Evolutionary conservation across 2,329 filamentous ascomycete genomes (phyloP).

Genomic region (Colletotrichum viniferum): DNA sequence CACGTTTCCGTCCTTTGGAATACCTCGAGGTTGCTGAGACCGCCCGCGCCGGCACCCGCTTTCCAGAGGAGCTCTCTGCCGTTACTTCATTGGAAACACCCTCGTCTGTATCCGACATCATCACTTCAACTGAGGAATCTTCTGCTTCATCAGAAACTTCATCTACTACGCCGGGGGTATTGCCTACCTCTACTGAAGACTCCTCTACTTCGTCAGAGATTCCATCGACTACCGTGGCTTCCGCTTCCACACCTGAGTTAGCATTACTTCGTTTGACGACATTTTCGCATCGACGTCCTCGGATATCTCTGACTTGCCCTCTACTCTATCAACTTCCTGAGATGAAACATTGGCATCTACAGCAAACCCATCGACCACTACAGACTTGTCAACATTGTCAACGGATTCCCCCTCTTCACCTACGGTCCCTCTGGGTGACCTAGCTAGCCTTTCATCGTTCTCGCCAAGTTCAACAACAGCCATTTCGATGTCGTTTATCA

Average conservation of each 20-base stretch:
- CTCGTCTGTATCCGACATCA: too few species aligned
- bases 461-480: background rate
- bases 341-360: background rate
- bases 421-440: background rate
- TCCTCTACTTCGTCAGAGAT: too few species aligned
- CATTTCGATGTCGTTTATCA: background rate
- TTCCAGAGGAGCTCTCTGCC: background rate
- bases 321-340: background rate
- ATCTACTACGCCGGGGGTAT: accelerated
- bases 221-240: too few species aligned
- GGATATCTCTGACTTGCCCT: background rate
- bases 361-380: background rate
- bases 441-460: background rate
- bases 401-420: background rate
- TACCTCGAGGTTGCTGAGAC: background rate
- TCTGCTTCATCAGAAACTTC: too few species aligned
- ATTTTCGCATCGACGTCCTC: background rate
- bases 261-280: background rate
- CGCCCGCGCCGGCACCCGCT: too few species aligned
- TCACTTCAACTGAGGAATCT: too few species aligned
- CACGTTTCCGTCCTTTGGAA: background rate
- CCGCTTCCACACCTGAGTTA: background rate
- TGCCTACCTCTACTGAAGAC: too few species aligned
- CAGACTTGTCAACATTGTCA: background rate
- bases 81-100: accelerated